These are phyloP conservation scores for Xylariaceae sp. DNA, from an alignment of 2,329 filamentous ascomycete species.

Conservation along the genomic window DNA sequence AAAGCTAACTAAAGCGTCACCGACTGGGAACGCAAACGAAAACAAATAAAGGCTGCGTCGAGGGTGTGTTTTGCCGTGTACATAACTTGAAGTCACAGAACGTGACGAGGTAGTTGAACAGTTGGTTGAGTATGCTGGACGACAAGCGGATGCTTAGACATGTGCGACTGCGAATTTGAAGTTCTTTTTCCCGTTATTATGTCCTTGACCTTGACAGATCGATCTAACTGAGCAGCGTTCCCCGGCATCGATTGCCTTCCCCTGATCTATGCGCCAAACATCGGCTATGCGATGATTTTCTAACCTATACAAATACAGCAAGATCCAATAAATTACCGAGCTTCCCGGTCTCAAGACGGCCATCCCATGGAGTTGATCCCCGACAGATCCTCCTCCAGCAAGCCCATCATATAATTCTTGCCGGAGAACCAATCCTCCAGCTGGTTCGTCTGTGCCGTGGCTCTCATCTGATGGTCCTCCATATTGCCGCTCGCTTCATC, in stretches of 20 bases:
- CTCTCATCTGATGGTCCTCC: conserved; percentile 10
- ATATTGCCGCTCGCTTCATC: conserved; percentile 12
- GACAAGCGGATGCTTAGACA: conserved; percentile 1
- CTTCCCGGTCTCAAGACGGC: conserved; percentile 13
- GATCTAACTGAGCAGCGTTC: conserved; percentile 9
- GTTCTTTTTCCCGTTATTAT: conserved; percentile 6
- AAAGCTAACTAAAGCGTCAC: conserved; percentile 16
- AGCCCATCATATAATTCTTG: conserved; percentile 32
- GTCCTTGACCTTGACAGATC: neutral
- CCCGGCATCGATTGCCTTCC: neutral
- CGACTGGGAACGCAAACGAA: neutral
- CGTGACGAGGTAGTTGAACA: neutral
- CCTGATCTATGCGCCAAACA: neutral
- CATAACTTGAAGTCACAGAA: conserved; percentile 6
- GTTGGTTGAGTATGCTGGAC: neutral
- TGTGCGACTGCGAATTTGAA: conserved; percentile 4
- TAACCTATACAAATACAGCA: conserved; percentile 3
- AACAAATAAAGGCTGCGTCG: neutral
- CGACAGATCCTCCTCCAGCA: conserved; percentile 33
- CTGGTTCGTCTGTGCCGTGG: conserved; percentile 27
- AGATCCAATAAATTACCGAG: neutral
- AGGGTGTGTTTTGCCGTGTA: conserved; percentile 12
- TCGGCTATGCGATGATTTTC: neutral
- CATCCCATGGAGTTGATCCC: conserved; percentile 28
- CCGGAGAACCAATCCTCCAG: conserved; percentile 35